Base-by-base conservation (phyloP, 169 alveolate genomes). In the Plasmodium knowlesi region DNA sequence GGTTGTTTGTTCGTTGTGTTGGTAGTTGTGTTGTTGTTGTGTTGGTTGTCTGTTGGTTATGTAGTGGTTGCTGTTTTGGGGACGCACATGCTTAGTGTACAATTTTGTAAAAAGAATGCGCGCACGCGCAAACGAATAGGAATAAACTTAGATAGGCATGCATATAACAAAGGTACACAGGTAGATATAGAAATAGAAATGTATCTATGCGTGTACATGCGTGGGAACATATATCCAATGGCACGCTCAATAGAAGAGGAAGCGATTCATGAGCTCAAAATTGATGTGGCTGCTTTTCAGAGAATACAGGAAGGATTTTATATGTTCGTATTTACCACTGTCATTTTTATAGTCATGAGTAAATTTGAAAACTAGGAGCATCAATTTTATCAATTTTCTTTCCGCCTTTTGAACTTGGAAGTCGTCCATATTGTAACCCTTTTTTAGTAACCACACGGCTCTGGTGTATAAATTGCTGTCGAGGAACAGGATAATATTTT, bases 231-330 rank as follows among this genome's bases (percentile, higher is more conserved):
- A 25, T 67, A 19, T 67, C 14, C 37, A 5, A 0, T 0, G n/a
- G n/a, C 32, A 19, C 32, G 37, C 67, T 50, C 70, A 85, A 34
- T 85, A 85, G 79, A 85, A 85, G 76, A 85, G 70, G 72, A 85
- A 85, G 25, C 93, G 84, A 85, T 85, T 85, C 93, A 85, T 85
- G 25, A 85, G 78, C 61, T 85, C 93, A 85, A 85, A 85, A 85
- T 85, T 85, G 22, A 85, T 74, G 61, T 85, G 93, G 71, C 41
- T 53, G n/a, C 41, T 74, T 34, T 50, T 85, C 6, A 85, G 50
- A 5, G 93, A 61, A 74, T 85, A 85, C 14, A 85, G 50, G 43
- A 85, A 85, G 28, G 93, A 32, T n/a, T 85, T 85, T n/a, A 85
- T 85, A 43, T 85, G 84, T 53, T 85, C 93, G 41, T 85, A 85